Evolutionary conservation across 2,329 filamentous ascomycete species (phyloP).

Genomic region (Fusarium sp.): DNA sequence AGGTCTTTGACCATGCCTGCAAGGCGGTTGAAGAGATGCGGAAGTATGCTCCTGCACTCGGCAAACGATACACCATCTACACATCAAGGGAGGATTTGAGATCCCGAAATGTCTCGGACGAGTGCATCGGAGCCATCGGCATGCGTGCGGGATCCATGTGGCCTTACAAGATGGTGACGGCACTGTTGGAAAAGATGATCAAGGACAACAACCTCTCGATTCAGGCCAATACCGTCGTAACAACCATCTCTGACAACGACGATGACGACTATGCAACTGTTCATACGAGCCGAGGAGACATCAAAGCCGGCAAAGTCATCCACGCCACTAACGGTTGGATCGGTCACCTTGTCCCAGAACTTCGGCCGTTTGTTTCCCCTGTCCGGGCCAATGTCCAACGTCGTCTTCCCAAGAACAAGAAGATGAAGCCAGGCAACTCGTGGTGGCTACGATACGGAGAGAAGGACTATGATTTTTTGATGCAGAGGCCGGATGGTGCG

Average conservation of each 20-base stretch:
- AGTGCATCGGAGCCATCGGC: slow-evolving; percentile 17
- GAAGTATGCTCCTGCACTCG: slow-evolving; percentile 22
- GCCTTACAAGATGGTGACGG: slow-evolving; percentile 39
- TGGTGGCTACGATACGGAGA: slow-evolving; percentile 34
- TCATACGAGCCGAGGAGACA: slow-evolving; percentile 31
- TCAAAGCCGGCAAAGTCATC: slow-evolving; percentile 32
- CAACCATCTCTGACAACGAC: slow-evolving; percentile 5
- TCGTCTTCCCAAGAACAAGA: neutral
- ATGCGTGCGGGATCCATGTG: slow-evolving; percentile 34
- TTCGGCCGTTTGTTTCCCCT: slow-evolving; percentile 22
- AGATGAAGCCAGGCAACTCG: slow-evolving; percentile 5
- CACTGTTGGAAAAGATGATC: slow-evolving; percentile 13
- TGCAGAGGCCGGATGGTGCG: slow-evolving; percentile 29
- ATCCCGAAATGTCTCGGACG: slow-evolving; percentile 10
- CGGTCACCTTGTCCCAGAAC: slow-evolving; percentile 36
- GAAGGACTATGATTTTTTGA: slow-evolving; percentile 42
- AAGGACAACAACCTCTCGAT: slow-evolving; percentile 20
- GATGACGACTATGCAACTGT: slow-evolving; percentile 15
- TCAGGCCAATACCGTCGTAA: slow-evolving; percentile 36
- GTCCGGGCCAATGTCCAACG: slow-evolving; percentile 9
- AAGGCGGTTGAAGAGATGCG: slow-evolving; percentile 30
- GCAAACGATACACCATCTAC: slow-evolving; percentile 20
- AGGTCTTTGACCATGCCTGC: slow-evolving; percentile 18
- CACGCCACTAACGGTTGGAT: slow-evolving; percentile 44
- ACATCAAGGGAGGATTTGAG: neutral